These are phyloP conservation scores for Sphaerulina vaccinii DNA, from an alignment of 2,329 filamentous ascomycete genomes.

Conservation along the genomic window DNA sequence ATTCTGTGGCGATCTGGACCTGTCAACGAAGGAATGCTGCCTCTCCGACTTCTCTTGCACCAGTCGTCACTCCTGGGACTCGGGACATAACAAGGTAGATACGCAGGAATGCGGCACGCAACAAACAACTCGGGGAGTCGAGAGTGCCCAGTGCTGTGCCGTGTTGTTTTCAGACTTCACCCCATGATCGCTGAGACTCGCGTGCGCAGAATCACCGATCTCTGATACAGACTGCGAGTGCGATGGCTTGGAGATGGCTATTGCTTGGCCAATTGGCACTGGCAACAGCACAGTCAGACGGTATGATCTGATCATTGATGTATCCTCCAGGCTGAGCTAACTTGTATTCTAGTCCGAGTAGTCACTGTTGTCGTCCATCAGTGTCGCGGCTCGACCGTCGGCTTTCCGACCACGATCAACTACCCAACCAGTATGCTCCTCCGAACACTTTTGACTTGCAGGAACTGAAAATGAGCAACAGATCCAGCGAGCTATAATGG, in stretches of 20 bases:
- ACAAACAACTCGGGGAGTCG: too few species aligned
- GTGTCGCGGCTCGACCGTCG: conserved; percentile 13
- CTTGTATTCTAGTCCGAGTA: conserved; percentile 10
- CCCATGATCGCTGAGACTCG: too few species aligned
- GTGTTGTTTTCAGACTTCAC: too few species aligned
- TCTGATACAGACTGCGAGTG: too few species aligned
- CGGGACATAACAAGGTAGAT: too few species aligned
- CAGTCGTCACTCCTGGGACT: too few species aligned
- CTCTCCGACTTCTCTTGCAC: too few species aligned
- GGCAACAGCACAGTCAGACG: conserved; percentile 8
- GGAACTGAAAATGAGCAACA: background rate
- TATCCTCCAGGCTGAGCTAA: conserved; percentile 4
- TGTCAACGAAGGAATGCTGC: too few species aligned
- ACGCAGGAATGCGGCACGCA: too few species aligned
- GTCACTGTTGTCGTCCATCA: conserved; percentile 21
- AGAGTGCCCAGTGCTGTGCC: too few species aligned
- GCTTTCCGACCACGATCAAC: conserved; percentile 17
- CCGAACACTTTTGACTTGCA: background rate
- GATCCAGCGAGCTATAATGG: conserved; percentile 8
- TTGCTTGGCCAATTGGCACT: conserved; percentile 12
- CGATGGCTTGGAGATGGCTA: conserved; percentile 14
- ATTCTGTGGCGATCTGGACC: too few species aligned
- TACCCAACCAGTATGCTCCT: conserved; percentile 8
- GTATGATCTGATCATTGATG: background rate
- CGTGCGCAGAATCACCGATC: too few species aligned